Base-by-base conservation (phyloP, 1,284 basidiomycete species). In the Sanghuangporus weigelae region DNA sequence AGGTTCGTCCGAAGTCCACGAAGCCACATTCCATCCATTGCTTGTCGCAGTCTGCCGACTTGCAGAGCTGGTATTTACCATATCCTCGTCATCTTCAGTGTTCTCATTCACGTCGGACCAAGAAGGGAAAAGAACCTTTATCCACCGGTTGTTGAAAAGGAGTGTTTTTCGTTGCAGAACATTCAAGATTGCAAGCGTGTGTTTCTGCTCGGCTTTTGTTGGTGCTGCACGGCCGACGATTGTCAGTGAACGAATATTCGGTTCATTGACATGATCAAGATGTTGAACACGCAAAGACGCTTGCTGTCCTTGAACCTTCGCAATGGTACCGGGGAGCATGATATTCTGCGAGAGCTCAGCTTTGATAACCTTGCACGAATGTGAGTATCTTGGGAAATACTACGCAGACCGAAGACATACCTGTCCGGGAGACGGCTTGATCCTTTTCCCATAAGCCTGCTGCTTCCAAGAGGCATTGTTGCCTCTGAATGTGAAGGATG, bases 121-220 rank as follows among this genome's bases (percentile, higher is more conserved):
- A 1, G 40, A 3, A 12, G 58, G 58, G 39, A 64, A 64, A 1
- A 64, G 44, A 7, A 12, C 40, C 10, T 59, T 59, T 7, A 56
- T 38, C 63, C 63, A 64, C 14, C 14, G 39, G 14, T 59, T 54
- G 14, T 40, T 38, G 16, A 57, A 38, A 16, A 64, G 19, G 5
- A 40, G 42, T 8, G 6, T 2, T 21, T 60, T 40, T 10, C 42
- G 58, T 26, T 59, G 49, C 23, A 64, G 44, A 46, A 31, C 21
- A 11, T 60, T 12, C 12, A 60, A 44, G 14, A 60, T 60, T 12
- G 57, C 31, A 11, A 36, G 12, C 21, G 6, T 16, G 11, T 48
- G 31, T 16, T 38, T 12, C 14, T 23, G 35, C 31, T 64, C 63
- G 12, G 63, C 63, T n/a, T 39, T 38, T 21, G 58, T 55, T 23